A percentile compares a stretch with the other conserved stretches of the same genome.
These are phyloP conservation scores for Salvia hispanica DNA, from an alignment of 257 asterid species.

Conservation along the genomic window DNA sequence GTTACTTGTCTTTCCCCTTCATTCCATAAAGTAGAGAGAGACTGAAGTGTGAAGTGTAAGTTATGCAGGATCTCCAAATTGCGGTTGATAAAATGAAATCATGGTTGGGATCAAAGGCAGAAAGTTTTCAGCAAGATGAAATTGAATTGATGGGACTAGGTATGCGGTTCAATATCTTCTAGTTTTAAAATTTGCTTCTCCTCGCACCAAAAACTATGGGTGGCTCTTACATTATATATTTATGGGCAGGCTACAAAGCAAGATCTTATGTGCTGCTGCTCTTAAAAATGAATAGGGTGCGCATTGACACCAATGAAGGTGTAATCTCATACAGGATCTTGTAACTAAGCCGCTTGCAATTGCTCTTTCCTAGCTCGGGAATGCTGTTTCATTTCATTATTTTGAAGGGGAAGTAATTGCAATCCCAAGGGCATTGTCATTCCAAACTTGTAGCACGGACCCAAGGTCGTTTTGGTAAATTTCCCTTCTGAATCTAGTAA, in stretches of 20 bases:
- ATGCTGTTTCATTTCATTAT: not conserved
- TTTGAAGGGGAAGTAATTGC: not conserved
- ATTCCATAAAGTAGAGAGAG: not conserved
- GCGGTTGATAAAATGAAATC: slow-evolving; percentile 75
- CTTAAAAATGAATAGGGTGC: slow-evolving; percentile 56
- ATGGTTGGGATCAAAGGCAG: slow-evolving; percentile 45
- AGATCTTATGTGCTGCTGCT: slow-evolving; percentile 75
- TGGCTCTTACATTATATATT: no score
- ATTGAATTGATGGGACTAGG: slow-evolving; percentile 65
- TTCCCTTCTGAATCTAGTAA: no score
- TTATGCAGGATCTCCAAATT: slow-evolving; percentile 60
- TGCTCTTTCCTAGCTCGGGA: not conserved
- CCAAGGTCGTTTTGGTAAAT: not conserved
- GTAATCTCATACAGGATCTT: slow-evolving; percentile 59
- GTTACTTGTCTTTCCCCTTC: not conserved
- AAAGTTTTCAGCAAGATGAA: slow-evolving; percentile 62
- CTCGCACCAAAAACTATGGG: no score
- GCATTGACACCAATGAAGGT: slow-evolving; percentile 66
- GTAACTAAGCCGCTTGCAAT: slow-evolving; percentile 11
- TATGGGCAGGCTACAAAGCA: slow-evolving; percentile 70
- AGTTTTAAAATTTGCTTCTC: no score
- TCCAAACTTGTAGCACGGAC: not conserved
- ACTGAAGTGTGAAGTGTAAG: slow-evolving; percentile 19
- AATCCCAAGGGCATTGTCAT: not conserved
- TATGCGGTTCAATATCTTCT: slow-evolving; percentile 27